Base-by-base conservation (phyloP, 805 yeast genomes). In the Blastobotrys attinorum region DNA sequence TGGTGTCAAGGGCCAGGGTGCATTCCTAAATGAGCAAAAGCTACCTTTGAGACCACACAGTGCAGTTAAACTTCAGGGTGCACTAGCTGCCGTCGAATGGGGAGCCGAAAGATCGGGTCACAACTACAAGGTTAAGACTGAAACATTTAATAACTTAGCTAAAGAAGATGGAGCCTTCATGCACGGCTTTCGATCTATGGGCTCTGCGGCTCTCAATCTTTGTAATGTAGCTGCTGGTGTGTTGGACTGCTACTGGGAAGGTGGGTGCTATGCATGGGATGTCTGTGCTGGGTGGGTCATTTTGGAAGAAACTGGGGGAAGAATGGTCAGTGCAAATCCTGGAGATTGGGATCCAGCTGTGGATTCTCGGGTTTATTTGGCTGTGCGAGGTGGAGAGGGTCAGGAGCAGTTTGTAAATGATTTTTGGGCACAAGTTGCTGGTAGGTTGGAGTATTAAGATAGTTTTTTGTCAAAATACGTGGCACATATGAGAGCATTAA, bases 211-310 rank as follows among this genome's bases (percentile, higher is more conserved):
- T 4, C 69, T 78, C 71, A 77, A 77, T 54, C 59, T 76, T 31
- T 71, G 79, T 37, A 71, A 72, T 37, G 76, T 75, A 3, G 82
- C 83, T 1, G 65, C 73, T 3, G 84, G 84, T 4, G 66, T 66
- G 45, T 47, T 77, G 22, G 84, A 79, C 54, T 70, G 76, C 3
- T 79, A 79, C 59, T 79, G 83, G 82, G 82, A 77, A 59, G 82
- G 81, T 40, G 82, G 82, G n/a, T 76, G 81, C 55, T 76, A 71
- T 56, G 73, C 77, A 20, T 79, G 83, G 83, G 84, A 79, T 55
- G 81, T 78, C 1, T 76, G 81, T 57, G 84, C 83, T 13, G 81
- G 82, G 32, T 78, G 81, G 81, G 69, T 77, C 39, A 74, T 79
- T 39, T 53, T 77, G 6, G 63, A 66, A 36, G 84, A 79, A 50